Evolutionary conservation across 495 filamentous ascomycete genomes (phyloP).

Genomic region (Neurospora sp.): DNA sequence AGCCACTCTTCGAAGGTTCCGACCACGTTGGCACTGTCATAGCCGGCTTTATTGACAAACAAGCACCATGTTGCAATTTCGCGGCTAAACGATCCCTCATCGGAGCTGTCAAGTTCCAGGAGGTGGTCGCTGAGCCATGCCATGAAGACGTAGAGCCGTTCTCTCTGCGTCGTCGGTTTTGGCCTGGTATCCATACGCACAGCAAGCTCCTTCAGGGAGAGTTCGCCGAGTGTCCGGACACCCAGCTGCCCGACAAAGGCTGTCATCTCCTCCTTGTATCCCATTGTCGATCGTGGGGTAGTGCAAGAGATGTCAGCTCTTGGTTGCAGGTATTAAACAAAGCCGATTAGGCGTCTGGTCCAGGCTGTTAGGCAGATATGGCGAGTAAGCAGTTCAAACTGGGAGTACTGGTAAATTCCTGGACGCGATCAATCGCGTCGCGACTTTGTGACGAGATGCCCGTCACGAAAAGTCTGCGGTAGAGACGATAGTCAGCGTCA

Average conservation of each 20-base stretch:
- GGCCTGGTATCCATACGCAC: constrained; percentile 1
- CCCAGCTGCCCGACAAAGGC: constrained; percentile 3
- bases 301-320: background rate
- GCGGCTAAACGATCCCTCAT: constrained; percentile 3
- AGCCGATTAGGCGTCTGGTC: background rate
- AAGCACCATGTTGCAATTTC: constrained; percentile 9
- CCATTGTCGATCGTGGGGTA: background rate
- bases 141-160: constrained; percentile 12
- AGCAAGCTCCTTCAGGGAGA: constrained; percentile 15
- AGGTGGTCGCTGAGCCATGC: constrained; percentile 26
- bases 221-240: constrained; percentile 1
- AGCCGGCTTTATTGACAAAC: constrained; percentile 1
- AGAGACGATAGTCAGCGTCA: background rate
- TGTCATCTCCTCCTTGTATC: constrained; percentile 1
- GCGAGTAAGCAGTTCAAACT: background rate
- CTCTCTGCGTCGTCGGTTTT: background rate
- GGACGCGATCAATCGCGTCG: background rate
- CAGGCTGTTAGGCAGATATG: background rate
- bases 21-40: constrained; percentile 6
- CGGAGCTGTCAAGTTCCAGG: constrained; percentile 13
- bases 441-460: background rate
- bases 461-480: background rate
- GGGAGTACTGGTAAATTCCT: background rate
- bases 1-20: constrained; percentile 22
- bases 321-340: background rate